These are phyloP conservation scores for Phytophthora parvispora DNA, from an alignment of 352 stramenopile species.

Conservation along the genomic window DNA sequence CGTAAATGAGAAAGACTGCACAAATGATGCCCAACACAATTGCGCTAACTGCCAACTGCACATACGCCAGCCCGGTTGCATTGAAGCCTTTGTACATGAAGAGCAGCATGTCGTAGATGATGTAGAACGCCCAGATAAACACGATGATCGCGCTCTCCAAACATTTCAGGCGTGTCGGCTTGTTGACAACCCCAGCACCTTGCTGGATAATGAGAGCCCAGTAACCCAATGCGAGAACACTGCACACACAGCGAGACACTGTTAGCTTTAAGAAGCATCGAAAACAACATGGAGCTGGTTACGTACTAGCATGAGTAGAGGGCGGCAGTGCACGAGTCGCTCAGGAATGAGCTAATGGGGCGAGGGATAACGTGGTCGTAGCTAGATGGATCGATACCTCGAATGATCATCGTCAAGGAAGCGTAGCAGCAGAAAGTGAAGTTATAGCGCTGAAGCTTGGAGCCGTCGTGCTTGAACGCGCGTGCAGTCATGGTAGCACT, in stretches of 20 bases:
- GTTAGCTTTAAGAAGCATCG: not conserved
- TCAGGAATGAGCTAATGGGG: conserved; percentile 29
- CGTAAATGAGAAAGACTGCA: conserved; percentile 34
- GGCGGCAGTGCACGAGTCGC: conserved; percentile 41
- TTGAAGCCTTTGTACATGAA: conserved; percentile 47
- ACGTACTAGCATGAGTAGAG: conserved; percentile 46
- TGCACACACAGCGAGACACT: not conserved
- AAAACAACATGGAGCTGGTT: not conserved
- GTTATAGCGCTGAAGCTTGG: conserved; percentile 35
- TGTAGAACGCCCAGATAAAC: conserved; percentile 36
- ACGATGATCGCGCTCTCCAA: conserved; percentile 28
- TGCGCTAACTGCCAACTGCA: conserved; percentile 29
- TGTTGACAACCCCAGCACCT: conserved; percentile 16
- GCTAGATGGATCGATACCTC: conserved; percentile 32
- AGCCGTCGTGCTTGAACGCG: conserved; percentile 27
- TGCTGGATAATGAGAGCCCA: conserved; percentile 46
- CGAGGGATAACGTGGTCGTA: conserved; percentile 40
- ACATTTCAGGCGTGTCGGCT: conserved; percentile 19
- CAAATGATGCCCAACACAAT: conserved; percentile 35
- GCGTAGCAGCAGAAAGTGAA: conserved; percentile 37
- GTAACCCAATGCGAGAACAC: conserved; percentile 36
- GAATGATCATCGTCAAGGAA: conserved; percentile 37
- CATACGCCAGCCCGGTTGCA: conserved; percentile 20
- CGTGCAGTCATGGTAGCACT: conserved; percentile 19
- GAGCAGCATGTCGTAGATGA: conserved; percentile 32